Percentiles rank a stretch among this genome's conserved stretches.
Evolutionary conservation across 495 filamentous ascomycete genomes (phyloP).

Genomic region (Tricharina praecox): DNA sequence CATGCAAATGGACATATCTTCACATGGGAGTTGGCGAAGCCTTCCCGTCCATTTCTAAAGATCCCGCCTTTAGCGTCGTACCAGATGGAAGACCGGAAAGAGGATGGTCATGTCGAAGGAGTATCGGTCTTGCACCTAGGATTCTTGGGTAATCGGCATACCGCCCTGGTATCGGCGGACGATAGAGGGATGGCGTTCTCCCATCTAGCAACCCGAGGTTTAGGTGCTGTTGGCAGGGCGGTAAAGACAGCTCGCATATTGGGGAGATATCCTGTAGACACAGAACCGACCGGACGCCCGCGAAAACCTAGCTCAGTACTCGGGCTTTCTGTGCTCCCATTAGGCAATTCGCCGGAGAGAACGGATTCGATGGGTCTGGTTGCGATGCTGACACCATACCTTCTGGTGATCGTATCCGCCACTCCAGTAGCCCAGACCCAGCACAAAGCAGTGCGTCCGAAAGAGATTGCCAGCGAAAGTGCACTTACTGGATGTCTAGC

Average conservation of each 20-base stretch:
- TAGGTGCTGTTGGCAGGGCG: conserved; percentile 65
- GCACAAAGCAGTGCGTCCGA: conserved; percentile 76
- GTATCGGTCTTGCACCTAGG: conserved; percentile 71
- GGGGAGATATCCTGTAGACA: conserved; percentile 64
- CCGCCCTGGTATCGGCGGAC: conserved; percentile 93
- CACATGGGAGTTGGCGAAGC: conserved; percentile 78
- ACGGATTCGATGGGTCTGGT: conserved; percentile 83
- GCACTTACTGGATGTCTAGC: conserved; percentile 84
- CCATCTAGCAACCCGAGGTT: conserved; percentile 79
- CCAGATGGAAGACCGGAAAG: conserved; percentile 44
- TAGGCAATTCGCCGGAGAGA: conserved; percentile 77
- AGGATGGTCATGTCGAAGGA: conserved; percentile 68
- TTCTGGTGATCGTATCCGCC: conserved; percentile 90
- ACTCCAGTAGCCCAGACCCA: conserved; percentile 92
- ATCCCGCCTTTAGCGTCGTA: conserved; percentile 57
- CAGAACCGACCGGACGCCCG: conserved; percentile 39
- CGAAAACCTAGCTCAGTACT: conserved; percentile 90
- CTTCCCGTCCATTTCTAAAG: conserved; percentile 71
- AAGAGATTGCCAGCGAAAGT: conserved; percentile 73
- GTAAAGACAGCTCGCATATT: conserved; percentile 83
- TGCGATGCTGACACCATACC: conserved; percentile 88
- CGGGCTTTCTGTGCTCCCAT: conserved; percentile 73
- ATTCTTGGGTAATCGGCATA: conserved; percentile 89
- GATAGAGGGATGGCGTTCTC: conserved; percentile 95
- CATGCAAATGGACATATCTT: conserved; percentile 87